A percentile compares a stretch with the other conserved stretches of the same genome.
phyloP scores from a whole-genome alignment of 805 yeast species.

The Pichia eremophila region DNA sequence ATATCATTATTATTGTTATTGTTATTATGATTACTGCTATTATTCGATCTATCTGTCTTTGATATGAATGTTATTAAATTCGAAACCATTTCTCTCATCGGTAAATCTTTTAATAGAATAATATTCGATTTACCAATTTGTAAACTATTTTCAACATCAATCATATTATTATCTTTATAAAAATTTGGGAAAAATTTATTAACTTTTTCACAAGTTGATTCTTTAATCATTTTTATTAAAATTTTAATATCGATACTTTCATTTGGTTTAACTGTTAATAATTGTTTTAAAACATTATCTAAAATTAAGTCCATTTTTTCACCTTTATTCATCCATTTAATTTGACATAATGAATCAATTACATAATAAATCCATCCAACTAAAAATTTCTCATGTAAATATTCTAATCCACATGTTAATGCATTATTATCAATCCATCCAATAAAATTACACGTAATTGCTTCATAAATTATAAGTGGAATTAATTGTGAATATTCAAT shows the following conservation, averaged over 20 bases:
- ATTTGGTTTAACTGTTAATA: constrained; percentile 12
- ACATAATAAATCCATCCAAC: constrained; percentile 48
- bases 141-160: no score
- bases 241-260: constrained; percentile 15
- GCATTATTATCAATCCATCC: constrained; percentile 50
- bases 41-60: background rate
- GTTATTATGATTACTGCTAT: no score
- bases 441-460: constrained; percentile 48
- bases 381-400: constrained; percentile 73
- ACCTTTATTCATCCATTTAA: constrained; percentile 12
- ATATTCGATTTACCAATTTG: background rate
- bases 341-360: constrained; percentile 13
- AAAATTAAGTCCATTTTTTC: constrained; percentile 7
- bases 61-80: constrained; percentile 8
- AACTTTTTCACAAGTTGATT: constrained; percentile 13
- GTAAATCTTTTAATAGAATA: background rate
- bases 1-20: no score
- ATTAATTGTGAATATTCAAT: constrained; percentile 60
- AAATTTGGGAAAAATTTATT: constrained; percentile 2
- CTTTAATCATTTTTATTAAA: constrained; percentile 12
- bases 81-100: constrained; percentile 5
- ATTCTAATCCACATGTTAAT: constrained; percentile 73
- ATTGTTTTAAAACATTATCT: constrained; percentile 13
- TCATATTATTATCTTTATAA: background rate
- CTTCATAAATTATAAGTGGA: constrained; percentile 68